phyloP scores from a whole-genome alignment of 2,329 filamentous ascomycete species.

The Fusarium sp. region DNA sequence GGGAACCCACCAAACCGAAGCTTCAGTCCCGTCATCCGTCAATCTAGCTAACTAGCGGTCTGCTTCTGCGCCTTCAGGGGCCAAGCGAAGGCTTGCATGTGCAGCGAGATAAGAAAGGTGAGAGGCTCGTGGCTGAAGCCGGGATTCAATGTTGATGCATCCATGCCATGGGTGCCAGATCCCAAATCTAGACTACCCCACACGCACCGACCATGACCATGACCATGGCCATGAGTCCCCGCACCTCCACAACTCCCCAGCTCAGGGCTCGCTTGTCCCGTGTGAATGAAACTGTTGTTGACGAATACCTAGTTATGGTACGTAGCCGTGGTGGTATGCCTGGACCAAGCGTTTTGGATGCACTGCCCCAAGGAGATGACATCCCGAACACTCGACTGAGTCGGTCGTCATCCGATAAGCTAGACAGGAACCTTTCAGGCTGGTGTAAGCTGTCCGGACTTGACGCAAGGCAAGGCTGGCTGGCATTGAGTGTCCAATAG shows the following conservation, averaged over 20 bases:
- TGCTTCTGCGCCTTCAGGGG: conserved; percentile 26
- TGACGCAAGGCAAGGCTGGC: conserved; percentile 22
- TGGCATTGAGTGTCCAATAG: conserved; percentile 6
- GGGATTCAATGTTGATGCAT: conserved; percentile 13
- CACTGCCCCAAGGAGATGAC: background rate
- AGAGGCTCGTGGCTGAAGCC: conserved; percentile 30
- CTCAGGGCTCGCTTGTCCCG: conserved; percentile 25
- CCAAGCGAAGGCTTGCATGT: conserved; percentile 15
- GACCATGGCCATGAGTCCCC: conserved; percentile 26
- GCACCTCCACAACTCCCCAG: conserved; percentile 42
- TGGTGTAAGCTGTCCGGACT: conserved; percentile 5
- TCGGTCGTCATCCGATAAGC: conserved; percentile 1
- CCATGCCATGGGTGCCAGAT: conserved; percentile 27
- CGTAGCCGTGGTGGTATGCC: conserved; percentile 12
- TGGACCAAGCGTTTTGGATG: background rate
- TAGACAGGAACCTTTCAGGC: conserved; percentile 15
- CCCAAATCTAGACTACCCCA: conserved; percentile 43
- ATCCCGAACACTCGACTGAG: conserved; percentile 2
- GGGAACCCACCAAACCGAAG: conserved; percentile 1
- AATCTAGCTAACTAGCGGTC: conserved; percentile 14
- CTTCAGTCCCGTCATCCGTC: conserved; percentile 22
- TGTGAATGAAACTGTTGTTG: conserved; percentile 12
- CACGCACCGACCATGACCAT: conserved; percentile 32
- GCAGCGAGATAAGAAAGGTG: background rate
- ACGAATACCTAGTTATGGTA: background rate